A percentile compares a stretch with the other conserved stretches of the same genome.
These are phyloP conservation scores for Rauvolfia tetraphylla DNA, from an alignment of 257 asterid species.

Conservation along the genomic window DNA sequence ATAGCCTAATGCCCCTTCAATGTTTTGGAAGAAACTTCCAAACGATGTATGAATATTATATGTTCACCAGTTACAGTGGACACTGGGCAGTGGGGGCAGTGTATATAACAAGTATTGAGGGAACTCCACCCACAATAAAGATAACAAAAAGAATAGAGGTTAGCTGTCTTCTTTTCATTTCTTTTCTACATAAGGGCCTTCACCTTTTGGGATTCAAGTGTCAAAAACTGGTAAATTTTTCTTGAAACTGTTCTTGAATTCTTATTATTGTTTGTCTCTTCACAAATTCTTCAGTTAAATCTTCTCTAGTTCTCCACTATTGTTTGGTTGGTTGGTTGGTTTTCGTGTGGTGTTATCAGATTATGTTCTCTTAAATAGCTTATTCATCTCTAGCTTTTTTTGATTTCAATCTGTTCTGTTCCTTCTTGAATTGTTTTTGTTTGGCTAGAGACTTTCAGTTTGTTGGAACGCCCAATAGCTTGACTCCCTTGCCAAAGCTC, in stretches of 20 bases:
- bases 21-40: neutral
- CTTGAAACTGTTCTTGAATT: constrained; percentile 25
- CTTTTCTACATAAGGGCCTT: constrained; percentile 30
- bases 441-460: constrained; percentile 23
- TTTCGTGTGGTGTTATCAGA: constrained; percentile 18
- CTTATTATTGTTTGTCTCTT: constrained; percentile 20
- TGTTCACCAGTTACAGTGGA: constrained; percentile 24
- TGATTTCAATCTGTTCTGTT: constrained; percentile 42
- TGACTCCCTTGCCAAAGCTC: constrained; percentile 34
- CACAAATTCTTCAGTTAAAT: constrained; percentile 22
- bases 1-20: constrained; percentile 5
- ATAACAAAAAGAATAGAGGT: constrained; percentile 27
- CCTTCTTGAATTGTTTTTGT: constrained; percentile 14
- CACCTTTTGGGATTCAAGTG: constrained; percentile 27
- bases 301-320: constrained; percentile 29
- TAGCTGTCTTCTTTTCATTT: constrained; percentile 20
- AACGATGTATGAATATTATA: constrained; percentile 9
- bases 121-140: constrained; percentile 41
- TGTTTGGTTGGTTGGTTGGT: constrained; percentile 25
- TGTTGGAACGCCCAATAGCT: constrained; percentile 21
- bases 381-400: constrained; percentile 15
- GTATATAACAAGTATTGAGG: constrained; percentile 34
- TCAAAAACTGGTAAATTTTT: constrained; percentile 29
- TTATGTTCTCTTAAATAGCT: constrained; percentile 13
- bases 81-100: constrained; percentile 32